A percentile compares a stretch with the other conserved stretches of the same genome.
Evolutionary conservation across 768 basidiomycete genomes (phyloP).

Genomic region (Sutorius australiensis): DNA sequence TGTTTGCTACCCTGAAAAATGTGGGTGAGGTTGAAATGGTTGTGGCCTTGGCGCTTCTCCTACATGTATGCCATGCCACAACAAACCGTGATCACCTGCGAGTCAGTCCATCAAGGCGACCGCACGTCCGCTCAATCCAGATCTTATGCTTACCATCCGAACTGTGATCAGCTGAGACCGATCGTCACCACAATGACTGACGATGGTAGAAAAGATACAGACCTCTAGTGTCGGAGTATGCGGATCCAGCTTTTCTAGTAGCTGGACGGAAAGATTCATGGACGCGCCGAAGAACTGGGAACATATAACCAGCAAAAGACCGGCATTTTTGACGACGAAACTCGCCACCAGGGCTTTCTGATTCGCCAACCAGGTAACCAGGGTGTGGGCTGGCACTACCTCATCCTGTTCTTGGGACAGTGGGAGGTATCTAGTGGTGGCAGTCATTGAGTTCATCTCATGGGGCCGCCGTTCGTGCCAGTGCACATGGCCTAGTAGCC

Average conservation of each 20-base stretch:
- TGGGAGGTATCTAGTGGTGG: neutral
- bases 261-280: neutral
- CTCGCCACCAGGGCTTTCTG: neutral
- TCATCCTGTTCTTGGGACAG: neutral
- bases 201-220: neutral
- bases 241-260: neutral
- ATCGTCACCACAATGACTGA: neutral
- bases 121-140: neutral
- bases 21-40: neutral
- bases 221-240: neutral
- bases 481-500: neutral
- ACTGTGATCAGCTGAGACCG: neutral
- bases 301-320: neutral
- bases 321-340: neutral
- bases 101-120: neutral
- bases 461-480: neutral
- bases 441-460: neutral
- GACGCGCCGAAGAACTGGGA: neutral
- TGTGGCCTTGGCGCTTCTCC: neutral
- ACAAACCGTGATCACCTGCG: neutral
- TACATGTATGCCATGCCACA: neutral
- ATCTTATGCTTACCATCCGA: neutral
- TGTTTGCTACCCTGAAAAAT: conserved; percentile 30
- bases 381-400: neutral
- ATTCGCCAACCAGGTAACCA: neutral